phyloP scores from a whole-genome alignment of 768 basidiomycete species.

The Phlebiopsis gigantea region DNA sequence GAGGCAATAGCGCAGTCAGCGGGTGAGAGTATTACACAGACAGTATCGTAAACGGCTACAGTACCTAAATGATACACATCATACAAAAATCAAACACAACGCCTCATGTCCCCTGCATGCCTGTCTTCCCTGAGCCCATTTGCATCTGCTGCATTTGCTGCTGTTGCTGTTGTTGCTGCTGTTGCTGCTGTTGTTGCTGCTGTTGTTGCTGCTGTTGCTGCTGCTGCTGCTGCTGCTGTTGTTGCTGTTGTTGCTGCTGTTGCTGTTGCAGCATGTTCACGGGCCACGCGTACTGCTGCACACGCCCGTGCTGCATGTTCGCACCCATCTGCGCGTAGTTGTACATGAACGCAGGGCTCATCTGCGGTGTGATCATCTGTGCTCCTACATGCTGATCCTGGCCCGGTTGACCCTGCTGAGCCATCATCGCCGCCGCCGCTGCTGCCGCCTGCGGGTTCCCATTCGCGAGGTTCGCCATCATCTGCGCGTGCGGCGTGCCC shows the following conservation, averaged over 20 bases:
- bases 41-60: neutral
- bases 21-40: no score
- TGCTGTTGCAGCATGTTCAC: conserved; percentile 17
- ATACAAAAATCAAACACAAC: conserved; percentile 1
- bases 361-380: conserved; percentile 14
- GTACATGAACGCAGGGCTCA: conserved; percentile 16
- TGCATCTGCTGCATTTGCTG: conserved; percentile 21
- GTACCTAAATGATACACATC: conserved; percentile 12
- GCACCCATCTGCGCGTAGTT: conserved; percentile 19
- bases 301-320: conserved; percentile 13
- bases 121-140: conserved; percentile 17
- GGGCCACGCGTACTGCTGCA: conserved; percentile 14
- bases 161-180: no score
- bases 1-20: no score
- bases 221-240: conserved; percentile 14
- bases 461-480: conserved; percentile 13
- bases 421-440: neutral
- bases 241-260: conserved; percentile 14
- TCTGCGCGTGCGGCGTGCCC: conserved; percentile 14
- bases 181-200: conserved; percentile 14
- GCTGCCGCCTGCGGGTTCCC: conserved; percentile 5
- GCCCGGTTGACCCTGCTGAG: conserved; percentile 8
- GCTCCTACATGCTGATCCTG: conserved; percentile 13
- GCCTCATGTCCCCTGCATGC: conserved; percentile 22
- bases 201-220: conserved; percentile 17